Evolutionary conservation across 2,329 filamentous ascomycete species (phyloP).

Genomic region (Dactylellina drechsleri): DNA sequence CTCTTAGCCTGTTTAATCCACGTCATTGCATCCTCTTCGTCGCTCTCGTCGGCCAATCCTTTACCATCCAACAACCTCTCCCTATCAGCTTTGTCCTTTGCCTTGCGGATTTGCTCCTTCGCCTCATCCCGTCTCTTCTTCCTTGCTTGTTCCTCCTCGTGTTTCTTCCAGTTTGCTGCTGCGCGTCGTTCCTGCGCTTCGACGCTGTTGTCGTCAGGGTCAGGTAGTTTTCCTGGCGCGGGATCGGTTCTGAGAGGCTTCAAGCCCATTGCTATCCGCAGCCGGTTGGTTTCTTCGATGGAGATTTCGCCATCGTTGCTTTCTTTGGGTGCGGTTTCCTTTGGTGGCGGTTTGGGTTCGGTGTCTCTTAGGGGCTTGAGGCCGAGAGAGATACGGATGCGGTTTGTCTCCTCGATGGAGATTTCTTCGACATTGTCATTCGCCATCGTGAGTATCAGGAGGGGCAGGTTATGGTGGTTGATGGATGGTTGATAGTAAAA

Average conservation of each 20-base stretch:
- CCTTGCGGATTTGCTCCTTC: slow-evolving; percentile 84
- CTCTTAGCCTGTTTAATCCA: slow-evolving; percentile 94
- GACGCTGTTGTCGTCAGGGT: slow-evolving; percentile 74
- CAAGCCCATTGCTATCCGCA: slow-evolving; percentile 87
- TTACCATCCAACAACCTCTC: slow-evolving; percentile 80
- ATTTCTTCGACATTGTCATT: slow-evolving; percentile 60
- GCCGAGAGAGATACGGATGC: slow-evolving; percentile 86
- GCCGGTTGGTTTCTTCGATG: slow-evolving; percentile 93
- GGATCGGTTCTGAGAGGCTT: slow-evolving; percentile 83
- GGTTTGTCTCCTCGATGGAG: slow-evolving; percentile 92
- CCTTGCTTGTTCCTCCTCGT: slow-evolving; percentile 78
- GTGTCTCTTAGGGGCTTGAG: slow-evolving; percentile 89
- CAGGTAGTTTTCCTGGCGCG: slow-evolving; percentile 16
- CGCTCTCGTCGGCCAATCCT: slow-evolving; percentile 80
- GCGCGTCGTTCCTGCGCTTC: slow-evolving; percentile 67
- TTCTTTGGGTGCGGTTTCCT: slow-evolving; percentile 63
- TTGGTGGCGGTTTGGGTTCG: slow-evolving; percentile 66
- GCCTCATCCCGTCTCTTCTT: slow-evolving; percentile 77
- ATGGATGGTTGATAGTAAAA: background rate
- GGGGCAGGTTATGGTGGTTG: background rate
- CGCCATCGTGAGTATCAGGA: slow-evolving; percentile 22
- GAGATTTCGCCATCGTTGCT: slow-evolving; percentile 69
- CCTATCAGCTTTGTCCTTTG: slow-evolving; percentile 82
- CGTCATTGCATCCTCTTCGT: slow-evolving; percentile 73
- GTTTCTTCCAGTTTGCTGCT: slow-evolving; percentile 63